These are phyloP conservation scores for Dendrobium officinale DNA, from an alignment of 106 monocot species.

Conservation along the genomic window DNA sequence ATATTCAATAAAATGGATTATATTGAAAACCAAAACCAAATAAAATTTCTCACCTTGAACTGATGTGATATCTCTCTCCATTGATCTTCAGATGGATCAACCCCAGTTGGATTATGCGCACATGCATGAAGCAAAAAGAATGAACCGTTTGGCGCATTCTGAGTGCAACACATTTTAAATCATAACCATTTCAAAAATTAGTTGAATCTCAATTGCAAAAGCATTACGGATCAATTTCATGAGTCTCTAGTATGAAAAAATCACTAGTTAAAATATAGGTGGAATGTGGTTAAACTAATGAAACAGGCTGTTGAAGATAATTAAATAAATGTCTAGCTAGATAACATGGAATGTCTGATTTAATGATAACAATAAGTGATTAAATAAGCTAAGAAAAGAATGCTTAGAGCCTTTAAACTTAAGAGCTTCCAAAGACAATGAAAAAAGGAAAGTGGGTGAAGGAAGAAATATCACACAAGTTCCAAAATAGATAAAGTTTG, in stretches of 20 bases:
- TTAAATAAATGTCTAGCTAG: no score
- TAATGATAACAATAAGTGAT: no score
- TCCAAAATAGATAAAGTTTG: neutral
- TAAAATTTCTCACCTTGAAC: conserved; percentile 60
- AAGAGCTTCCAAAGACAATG: no score
- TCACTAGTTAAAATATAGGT: neutral
- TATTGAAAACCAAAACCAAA: neutral
- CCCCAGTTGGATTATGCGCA: conserved; percentile 98
- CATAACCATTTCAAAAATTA: neutral
- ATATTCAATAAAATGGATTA: neutral
- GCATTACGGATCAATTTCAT: neutral
- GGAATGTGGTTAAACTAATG: neutral
- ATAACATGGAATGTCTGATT: no score
- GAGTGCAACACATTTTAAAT: neutral
- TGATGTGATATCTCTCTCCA: conserved; percentile 96
- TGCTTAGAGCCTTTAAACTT: no score
- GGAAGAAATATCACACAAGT: no score
- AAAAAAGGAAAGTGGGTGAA: no score
- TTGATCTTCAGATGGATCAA: conserved; percentile 96
- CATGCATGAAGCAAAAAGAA: conserved; percentile 99
- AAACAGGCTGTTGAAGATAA: neutral
- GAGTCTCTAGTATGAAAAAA: neutral
- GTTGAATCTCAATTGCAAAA: neutral
- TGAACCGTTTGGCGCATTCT: conserved; percentile 98
- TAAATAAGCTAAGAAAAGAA: no score